Evolutionary conservation across 169 alveolate species (phyloP).

Genomic region (Plasmodium falciparum): DNA sequence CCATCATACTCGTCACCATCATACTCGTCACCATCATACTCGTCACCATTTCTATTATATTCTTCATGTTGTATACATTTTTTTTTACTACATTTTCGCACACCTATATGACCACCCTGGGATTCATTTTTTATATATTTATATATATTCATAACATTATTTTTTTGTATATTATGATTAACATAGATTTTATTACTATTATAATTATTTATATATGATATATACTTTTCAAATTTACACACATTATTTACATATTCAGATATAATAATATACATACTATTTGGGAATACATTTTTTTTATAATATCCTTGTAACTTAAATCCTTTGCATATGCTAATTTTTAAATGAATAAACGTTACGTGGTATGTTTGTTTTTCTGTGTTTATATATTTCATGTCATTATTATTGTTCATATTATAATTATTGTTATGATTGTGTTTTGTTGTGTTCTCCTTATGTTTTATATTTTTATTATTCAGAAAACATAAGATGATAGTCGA

Average conservation of each 20-base stretch:
- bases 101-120: conserved; percentile 12
- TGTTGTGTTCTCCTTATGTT: no score
- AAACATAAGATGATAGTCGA: conserved; percentile 28
- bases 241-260: neutral
- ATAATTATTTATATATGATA: conserved; percentile 16
- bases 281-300: neutral
- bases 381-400: no score
- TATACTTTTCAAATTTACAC: conserved; percentile 11
- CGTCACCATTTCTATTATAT: no score
- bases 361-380: no score
- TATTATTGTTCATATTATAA: neutral
- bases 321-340: conserved; percentile 13
- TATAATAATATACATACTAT: conserved; percentile 19
- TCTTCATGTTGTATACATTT: no score
- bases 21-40: no score
- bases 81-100: neutral
- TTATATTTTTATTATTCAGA: neutral
- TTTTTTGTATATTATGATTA: conserved; percentile 3
- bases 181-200: conserved; percentile 1
- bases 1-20: no score
- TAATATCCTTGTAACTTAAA: neutral
- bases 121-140: conserved; percentile 41
- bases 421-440: neutral
- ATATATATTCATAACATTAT: conserved; percentile 36
- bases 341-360: neutral